Base-by-base conservation (phyloP, 257 asterid genomes). In the Coffea canephora region DNA sequence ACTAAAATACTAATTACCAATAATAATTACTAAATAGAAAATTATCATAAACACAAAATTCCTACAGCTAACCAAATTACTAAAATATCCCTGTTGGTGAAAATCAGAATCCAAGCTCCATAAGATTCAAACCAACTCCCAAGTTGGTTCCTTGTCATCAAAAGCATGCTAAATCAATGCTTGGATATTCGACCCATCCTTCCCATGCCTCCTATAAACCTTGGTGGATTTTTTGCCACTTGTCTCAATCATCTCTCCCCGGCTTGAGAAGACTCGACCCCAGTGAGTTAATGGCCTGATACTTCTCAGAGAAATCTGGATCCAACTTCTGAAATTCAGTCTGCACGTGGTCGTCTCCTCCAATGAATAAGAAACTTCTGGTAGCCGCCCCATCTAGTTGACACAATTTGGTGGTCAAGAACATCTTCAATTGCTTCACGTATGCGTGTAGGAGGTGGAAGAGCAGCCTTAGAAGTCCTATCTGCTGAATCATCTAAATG, bases 201-300 rank as follows among this genome's bases (percentile, higher is more conserved):
- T 70, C 34, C 45, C 64, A 8, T 65, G 15, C 25, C 64, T 73
- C 16, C 1, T 73, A 48, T 48, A 45, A 45, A 23, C 41, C 43
- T 71, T 71, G 46, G 57, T 21, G 1, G 15, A 8, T n/a, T 48
- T 25, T 31, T 8, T 31, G 36, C 27, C 64, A 49, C 31, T 49
- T 73, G 14, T 49, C 65, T 55, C 76, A 43, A n/a, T 67, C 71
- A 67, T 67, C 23, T 67, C 71, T 67, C 23, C 71, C 48, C 5
- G n/a, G 16, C 77, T 73, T 73, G 77, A 50, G 39, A 25, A 34
- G 49, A 72, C 76, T 72, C 43, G 8, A 48, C 76, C 55, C n/a
- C 7, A 15, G 19, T n/a, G n/a, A 73, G 66, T 73, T 52, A 16
- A 52, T 52, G 31, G 27, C 46, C 8, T 73, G 46, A 12, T 48